Base-by-base conservation (phyloP, 345 rosid species). In the Gossypium anomalum region DNA sequence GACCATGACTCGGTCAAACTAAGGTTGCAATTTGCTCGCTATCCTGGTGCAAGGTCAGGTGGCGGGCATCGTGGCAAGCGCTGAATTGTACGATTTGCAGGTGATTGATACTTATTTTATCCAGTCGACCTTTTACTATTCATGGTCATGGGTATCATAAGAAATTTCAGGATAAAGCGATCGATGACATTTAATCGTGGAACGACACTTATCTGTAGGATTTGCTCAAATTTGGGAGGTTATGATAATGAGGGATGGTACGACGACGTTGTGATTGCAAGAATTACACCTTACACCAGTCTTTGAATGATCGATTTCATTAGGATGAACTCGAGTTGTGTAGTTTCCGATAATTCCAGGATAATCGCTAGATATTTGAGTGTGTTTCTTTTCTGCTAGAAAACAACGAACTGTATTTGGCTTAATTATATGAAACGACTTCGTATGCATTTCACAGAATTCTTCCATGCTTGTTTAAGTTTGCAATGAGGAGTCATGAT, bases 21-120 rank as follows among this genome's bases (percentile, higher is more conserved):
- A 81, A 83, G 90, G 77, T 85, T 89, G 86, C 93, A 89, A 84
- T 89, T 86, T 80, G 93, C 93, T 87, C 89, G 89, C 89, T 83
- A 78, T 74, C 91, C 93, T 83, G 93, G 93, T 81, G 88, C 91
- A 20, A 84, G 90, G 85, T 85, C 88, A 80, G 91, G 89, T 80
- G 87, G 89, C 77, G 90, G 88, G 88, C 81, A 84, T 80, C 90
- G 88, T 43, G 91, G 90, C 43, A 85, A 82, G 76, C 91, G 87
- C 77, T 89, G 83, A 86, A 68, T 81, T 70, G 80, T 77, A 77
- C 66, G 47, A 74, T 73, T 53, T 20, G 72, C 87, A 77, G 90
- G 87, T 84, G 90, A 83, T 73, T 78, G 69, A 75, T 75, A 73
- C 75, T 72, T 68, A 56, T 66, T 69, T 75, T 68, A 59, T 70